Percentiles rank a stretch among this genome's conserved stretches.
phyloP scores from a whole-genome alignment of 192 early-diverging fungal species.

The Backusella macrospora region DNA sequence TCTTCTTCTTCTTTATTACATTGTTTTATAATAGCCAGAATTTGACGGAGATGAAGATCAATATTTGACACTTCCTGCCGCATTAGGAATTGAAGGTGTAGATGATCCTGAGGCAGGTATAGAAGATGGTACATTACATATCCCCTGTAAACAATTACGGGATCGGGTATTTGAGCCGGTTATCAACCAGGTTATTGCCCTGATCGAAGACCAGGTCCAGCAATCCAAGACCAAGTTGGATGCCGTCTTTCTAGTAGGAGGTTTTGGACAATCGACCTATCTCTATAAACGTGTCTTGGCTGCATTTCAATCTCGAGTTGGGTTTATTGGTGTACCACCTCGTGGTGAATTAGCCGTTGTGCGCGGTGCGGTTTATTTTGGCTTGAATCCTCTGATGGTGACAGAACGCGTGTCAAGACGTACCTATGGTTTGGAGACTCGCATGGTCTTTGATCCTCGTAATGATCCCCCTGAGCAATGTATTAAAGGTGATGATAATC shows the following conservation, averaged over 20 bases:
- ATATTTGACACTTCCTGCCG: conserved; percentile 45
- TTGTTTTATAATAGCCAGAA: conserved; percentile 38
- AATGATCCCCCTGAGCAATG: conserved; percentile 46
- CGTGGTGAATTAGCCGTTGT: conserved; percentile 54
- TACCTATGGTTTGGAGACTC: conserved; percentile 49
- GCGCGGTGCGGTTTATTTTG: conserved; percentile 54
- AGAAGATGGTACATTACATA: conserved; percentile 45
- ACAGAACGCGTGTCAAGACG: conserved; percentile 50
- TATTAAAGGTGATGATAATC: conserved; percentile 42
- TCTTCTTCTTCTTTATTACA: too few species aligned
- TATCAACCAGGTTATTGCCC: conserved; percentile 45
- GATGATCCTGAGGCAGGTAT: conserved; percentile 44
- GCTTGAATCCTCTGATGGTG: conserved; percentile 48
- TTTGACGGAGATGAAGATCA: conserved; percentile 53
- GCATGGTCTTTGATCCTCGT: conserved; percentile 46
- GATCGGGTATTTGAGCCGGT: conserved; percentile 55
- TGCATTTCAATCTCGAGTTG: conserved; percentile 39
- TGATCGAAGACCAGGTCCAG: conserved; percentile 48
- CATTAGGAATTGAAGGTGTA: conserved; percentile 37
- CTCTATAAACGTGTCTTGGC: conserved; percentile 45
- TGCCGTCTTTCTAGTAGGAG: conserved; percentile 54
- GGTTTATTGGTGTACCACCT: conserved; percentile 48
- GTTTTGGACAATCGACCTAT: conserved; percentile 56
- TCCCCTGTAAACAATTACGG: conserved; percentile 46
- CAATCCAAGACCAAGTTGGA: conserved; percentile 41